phyloP scores from a whole-genome alignment of 768 basidiomycete genomes.

The Nidularia pulvinata region DNA sequence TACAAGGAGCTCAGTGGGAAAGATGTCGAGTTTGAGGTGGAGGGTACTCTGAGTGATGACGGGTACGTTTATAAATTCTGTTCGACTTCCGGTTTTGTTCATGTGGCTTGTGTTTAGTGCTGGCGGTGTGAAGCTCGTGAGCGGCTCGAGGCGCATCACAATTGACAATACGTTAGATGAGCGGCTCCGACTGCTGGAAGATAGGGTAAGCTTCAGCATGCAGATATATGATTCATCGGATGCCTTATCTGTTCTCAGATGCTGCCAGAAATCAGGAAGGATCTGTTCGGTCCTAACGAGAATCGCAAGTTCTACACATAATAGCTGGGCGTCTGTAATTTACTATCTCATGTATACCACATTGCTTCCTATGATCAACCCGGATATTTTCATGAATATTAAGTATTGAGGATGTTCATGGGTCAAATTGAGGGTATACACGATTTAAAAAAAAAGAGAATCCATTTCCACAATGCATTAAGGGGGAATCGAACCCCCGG shows the following conservation, averaged over 20 bases:
- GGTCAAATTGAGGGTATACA: no score
- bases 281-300: slow-evolving; percentile 87
- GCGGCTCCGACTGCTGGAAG: slow-evolving; percentile 84
- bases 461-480: slow-evolving; percentile 54
- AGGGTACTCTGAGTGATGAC: slow-evolving; percentile 65
- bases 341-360: no score
- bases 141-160: slow-evolving; percentile 75
- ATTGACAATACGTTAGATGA: slow-evolving; percentile 97
- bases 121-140: slow-evolving; percentile 82
- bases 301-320: slow-evolving; percentile 92
- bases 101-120: slow-evolving; percentile 45
- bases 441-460: no score
- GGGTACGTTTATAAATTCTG: slow-evolving; percentile 37
- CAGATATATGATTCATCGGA: background rate
- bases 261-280: slow-evolving; percentile 91
- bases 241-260: slow-evolving; percentile 50
- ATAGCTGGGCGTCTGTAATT: no score
- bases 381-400: no score
- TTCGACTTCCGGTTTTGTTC: background rate
- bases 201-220: slow-evolving; percentile 62
- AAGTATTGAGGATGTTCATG: no score
- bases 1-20: slow-evolving; percentile 84
- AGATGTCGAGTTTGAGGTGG: slow-evolving; percentile 55
- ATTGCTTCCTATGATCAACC: no score
- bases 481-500: slow-evolving; percentile 89